Evolutionary conservation across 805 yeast species (phyloP).

Genomic region (Yarrowia deformans): DNA sequence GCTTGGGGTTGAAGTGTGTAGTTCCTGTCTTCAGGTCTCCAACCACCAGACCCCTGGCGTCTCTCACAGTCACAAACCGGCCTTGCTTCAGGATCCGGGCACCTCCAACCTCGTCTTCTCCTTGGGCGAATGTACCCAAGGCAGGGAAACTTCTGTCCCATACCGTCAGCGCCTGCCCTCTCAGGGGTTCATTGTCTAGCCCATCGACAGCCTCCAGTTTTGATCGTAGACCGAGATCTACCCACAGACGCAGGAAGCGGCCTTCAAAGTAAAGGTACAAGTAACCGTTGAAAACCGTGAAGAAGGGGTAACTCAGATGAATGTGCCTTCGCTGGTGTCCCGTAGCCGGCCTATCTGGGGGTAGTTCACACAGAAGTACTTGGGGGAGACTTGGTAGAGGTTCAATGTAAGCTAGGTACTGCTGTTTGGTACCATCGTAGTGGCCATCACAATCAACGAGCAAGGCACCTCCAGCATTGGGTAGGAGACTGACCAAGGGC

Average conservation of each 20-base stretch:
- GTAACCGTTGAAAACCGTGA: not conserved
- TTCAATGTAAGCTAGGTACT: not conserved
- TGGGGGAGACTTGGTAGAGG: not conserved
- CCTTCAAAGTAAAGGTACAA: not conserved
- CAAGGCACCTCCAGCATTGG: not conserved
- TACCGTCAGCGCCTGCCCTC: not conserved
- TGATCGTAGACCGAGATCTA: not conserved
- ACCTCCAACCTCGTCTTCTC: not conserved
- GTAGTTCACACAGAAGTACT: not conserved
- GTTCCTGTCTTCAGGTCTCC: constrained; percentile 4
- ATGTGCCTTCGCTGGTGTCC: not conserved
- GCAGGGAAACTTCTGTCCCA: constrained; percentile 1
- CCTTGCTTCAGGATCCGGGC: not conserved
- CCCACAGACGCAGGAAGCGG: not conserved
- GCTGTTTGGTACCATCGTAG: too few relatives aligned
- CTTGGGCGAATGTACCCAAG: not conserved
- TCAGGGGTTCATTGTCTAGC: not conserved
- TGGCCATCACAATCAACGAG: not conserved
- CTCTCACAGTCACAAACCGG: not conserved
- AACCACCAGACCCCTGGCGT: not conserved
- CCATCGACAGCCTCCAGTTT: not conserved
- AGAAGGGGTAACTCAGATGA: not conserved
- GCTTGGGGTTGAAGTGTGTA: not conserved
- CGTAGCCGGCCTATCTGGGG: not conserved
- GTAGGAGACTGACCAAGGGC: not conserved